Evolutionary conservation across 1,139 yeast genomes (phyloP).

Genomic region (Protomyces inundatus): DNA sequence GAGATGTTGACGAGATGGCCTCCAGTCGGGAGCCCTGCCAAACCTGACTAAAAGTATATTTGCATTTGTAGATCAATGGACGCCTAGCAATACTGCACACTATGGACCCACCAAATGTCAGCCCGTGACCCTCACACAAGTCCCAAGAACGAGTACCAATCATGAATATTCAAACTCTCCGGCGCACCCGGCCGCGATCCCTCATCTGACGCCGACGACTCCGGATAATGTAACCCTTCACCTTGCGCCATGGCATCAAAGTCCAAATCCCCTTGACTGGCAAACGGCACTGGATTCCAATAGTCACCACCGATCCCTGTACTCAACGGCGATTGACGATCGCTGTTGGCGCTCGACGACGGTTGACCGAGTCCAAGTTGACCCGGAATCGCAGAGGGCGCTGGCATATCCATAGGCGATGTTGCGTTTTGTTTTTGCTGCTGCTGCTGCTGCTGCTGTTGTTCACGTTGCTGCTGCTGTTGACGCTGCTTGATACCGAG

Average conservation of each 20-base stretch:
- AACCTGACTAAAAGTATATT: too few relatives aligned
- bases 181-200: slow-evolving; percentile 20
- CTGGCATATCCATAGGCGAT: slow-evolving; percentile 11
- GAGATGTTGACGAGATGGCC: too few relatives aligned
- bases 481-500: background rate
- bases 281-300: slow-evolving; percentile 11
- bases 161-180: slow-evolving; percentile 16
- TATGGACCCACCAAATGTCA: too few relatives aligned
- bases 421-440: background rate
- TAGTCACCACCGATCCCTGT: slow-evolving; percentile 11
- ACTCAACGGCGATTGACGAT: background rate
- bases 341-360: background rate
- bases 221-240: slow-evolving; percentile 18
- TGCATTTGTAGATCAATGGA: too few relatives aligned
- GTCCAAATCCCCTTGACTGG: slow-evolving; percentile 13
- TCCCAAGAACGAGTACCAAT: slow-evolving; percentile 23
- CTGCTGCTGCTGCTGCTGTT: background rate
- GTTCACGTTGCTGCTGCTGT: slow-evolving; percentile 1
- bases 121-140: background rate
- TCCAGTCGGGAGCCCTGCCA: too few relatives aligned
- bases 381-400: slow-evolving; percentile 2
- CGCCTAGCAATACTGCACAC: too few relatives aligned
- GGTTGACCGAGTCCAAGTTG: background rate
- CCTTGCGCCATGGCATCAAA: slow-evolving; percentile 7
- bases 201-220: slow-evolving; percentile 3